Base-by-base conservation (phyloP, 2,329 filamentous ascomycete genomes). In the Pyrenochaeta sp. region DNA sequence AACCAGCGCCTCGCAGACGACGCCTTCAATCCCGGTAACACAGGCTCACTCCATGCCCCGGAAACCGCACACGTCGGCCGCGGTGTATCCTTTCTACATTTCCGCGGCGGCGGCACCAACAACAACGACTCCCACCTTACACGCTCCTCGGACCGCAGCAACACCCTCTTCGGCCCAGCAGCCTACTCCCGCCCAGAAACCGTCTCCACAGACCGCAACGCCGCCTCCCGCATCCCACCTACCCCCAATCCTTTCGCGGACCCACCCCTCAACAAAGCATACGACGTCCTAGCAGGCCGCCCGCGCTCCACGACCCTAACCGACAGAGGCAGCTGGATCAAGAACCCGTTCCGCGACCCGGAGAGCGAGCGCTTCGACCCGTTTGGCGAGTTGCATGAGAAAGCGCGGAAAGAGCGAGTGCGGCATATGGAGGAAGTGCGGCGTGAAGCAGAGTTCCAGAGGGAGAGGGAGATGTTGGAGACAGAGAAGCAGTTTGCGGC, bases 171-270 rank as follows among this genome's bases (percentile, higher is more conserved):
- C 32, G 72, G 65, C 2, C 50, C 65, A 24, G 67, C 54, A 15
- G 43, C 66, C 8, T 73, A 76, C 48, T 28, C 59, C 4, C 73
- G 73, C 2, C 73, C 74, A 1, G 72, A 74, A 61, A 76, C 74
- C 1, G 71, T 75, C 0, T 74, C 73, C 0, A 75, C 73, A 7
- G 52, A 67, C 13, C 62, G 54, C 43, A 58, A 57, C 39, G 56
- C 54, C 13, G 22, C 48, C n/a, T 73, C 71, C 1, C 64, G 64
- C 19, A 64, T 71, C 19, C 53, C 56, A n/a, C 56, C 68, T 8
- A 75, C 72, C 8, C 68, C 75, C 2, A 77, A 77, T 25, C 75
- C 75, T 1, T 77, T 77, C 45, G 72, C 67, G 1, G 72, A 76
- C 36, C 74, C 75, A 5, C 72, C 72, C 2, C 68, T 67, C 13